Evolutionary conservation across 2,329 filamentous ascomycete species (phyloP).

Genomic region (Westerdykella aurantiaca): DNA sequence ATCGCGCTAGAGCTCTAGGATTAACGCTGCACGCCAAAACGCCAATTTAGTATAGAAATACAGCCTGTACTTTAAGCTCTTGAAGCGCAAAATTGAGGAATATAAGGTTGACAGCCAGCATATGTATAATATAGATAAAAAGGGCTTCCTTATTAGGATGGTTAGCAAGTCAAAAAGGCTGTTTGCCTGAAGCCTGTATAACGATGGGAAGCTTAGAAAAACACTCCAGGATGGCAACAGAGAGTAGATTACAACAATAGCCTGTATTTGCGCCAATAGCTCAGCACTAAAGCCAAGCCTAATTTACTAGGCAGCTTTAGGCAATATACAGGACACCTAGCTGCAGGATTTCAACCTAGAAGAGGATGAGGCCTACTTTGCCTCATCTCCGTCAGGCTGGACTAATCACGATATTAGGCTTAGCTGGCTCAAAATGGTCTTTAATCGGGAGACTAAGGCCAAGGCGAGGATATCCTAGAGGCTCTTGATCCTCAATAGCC

Average conservation of each 20-base stretch:
- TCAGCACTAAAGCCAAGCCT: slow-evolving; percentile 5
- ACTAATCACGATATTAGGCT: slow-evolving; percentile 7
- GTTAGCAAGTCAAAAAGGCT: slow-evolving; percentile 5
- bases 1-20: slow-evolving; percentile 8
- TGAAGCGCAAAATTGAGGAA: background rate
- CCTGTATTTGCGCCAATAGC: slow-evolving; percentile 1
- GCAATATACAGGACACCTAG: slow-evolving; percentile 4
- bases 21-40: slow-evolving; percentile 13
- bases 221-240: slow-evolving; percentile 1
- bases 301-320: slow-evolving; percentile 6
- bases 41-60: slow-evolving; percentile 15
- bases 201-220: slow-evolving; percentile 1
- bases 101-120: background rate
- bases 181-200: background rate
- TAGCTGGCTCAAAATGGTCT: slow-evolving; percentile 6
- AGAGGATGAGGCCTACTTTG: slow-evolving; percentile 1
- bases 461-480: slow-evolving; percentile 4
- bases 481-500: slow-evolving; percentile 10
- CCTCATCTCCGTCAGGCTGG: slow-evolving; percentile 11
- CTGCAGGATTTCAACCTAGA: slow-evolving; percentile 5
- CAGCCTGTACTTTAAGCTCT: slow-evolving; percentile 10
- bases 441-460: slow-evolving; percentile 5
- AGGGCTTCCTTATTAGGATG: slow-evolving; percentile 2
- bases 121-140: slow-evolving; percentile 1
- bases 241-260: slow-evolving; percentile 2